Evolutionary conservation across 345 rosid genomes (phyloP).

Genomic region (Eucalyptus albens): DNA sequence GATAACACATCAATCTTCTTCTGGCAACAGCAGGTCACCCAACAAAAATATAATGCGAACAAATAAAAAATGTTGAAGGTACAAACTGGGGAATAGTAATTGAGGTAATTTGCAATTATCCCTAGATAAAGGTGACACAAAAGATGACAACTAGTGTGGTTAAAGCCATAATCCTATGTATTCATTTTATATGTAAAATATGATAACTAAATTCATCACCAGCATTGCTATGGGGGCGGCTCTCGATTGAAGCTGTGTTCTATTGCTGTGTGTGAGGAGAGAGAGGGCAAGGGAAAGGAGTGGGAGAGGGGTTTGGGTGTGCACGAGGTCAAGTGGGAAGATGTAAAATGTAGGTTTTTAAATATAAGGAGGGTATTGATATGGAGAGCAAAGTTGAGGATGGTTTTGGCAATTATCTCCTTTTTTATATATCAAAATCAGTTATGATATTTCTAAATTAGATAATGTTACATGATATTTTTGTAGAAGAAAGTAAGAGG

Average conservation of each 20-base stretch:
- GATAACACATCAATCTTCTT: background rate
- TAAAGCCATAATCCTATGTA: background rate
- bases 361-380: background rate
- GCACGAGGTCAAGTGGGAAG: background rate
- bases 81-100: background rate
- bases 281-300: background rate
- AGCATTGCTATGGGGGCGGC: background rate
- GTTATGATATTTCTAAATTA: background rate
- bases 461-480: background rate
- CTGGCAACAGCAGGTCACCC: background rate
- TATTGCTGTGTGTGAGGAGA: background rate
- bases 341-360: background rate
- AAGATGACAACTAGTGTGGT: background rate
- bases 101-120: background rate
- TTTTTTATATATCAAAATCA: background rate
- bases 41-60: background rate
- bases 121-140: background rate
- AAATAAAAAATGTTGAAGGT: background rate
- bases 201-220: background rate
- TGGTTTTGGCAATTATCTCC: background rate
- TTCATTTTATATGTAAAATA: background rate
- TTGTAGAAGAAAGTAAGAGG: background rate
- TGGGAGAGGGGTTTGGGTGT: background rate
- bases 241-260: background rate
- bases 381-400: background rate